Evolutionary conservation across 2,329 filamentous ascomycete genomes (phyloP).

Genomic region (Fusarium pseudograminearum): DNA sequence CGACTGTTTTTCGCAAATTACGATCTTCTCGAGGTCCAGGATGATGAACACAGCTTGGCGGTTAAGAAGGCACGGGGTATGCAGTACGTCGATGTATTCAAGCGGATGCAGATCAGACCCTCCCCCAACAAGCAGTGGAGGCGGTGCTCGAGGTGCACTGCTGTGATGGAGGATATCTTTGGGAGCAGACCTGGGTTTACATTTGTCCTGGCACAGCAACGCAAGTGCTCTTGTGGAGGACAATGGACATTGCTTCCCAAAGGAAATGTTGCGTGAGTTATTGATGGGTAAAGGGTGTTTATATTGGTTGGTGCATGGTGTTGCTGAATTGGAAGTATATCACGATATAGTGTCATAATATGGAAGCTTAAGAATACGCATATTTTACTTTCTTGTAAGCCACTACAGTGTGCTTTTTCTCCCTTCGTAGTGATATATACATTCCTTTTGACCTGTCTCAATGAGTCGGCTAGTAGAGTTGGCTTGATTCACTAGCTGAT

Average conservation of each 20-base stretch:
- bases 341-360: neutral
- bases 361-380: neutral
- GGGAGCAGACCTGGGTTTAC: slow-evolving; percentile 62
- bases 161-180: slow-evolving; percentile 72
- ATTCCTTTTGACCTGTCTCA: neutral
- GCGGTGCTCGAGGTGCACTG: slow-evolving; percentile 67
- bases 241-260: slow-evolving; percentile 62
- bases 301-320: neutral
- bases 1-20: slow-evolving; percentile 80
- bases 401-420: neutral
- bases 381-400: neutral
- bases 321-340: neutral
- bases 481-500: neutral
- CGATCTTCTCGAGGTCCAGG: slow-evolving; percentile 73
- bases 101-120: slow-evolving; percentile 64
- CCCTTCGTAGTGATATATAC: neutral
- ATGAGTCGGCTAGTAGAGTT: no score
- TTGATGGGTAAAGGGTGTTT: slow-evolving; percentile 4
- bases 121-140: slow-evolving; percentile 51
- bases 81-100: slow-evolving; percentile 67
- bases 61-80: slow-evolving; percentile 52
- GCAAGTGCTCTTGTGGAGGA: slow-evolving; percentile 67
- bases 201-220: slow-evolving; percentile 67
- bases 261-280: slow-evolving; percentile 43
- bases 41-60: slow-evolving; percentile 64